These are phyloP conservation scores for Striga hermonthica DNA, from an alignment of 305 asterid species.

Conservation along the genomic window DNA sequence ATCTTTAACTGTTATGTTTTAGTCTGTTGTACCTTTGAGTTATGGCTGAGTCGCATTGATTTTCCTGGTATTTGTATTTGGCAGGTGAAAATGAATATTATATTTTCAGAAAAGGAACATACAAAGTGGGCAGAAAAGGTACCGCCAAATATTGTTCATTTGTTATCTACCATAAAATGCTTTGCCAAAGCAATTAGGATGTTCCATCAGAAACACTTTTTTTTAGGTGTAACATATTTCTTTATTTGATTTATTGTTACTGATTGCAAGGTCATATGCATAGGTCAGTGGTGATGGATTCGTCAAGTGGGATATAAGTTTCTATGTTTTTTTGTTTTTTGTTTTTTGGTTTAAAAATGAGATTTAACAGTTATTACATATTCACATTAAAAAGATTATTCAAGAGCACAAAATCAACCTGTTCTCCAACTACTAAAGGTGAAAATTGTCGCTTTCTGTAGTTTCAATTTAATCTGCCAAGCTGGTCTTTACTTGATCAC, in stretches of 20 bases:
- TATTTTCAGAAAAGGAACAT: constrained; percentile 75
- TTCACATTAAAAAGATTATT: not conserved
- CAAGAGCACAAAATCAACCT: not conserved
- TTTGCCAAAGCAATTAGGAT: constrained; percentile 9
- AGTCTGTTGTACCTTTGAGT: constrained; percentile 1
- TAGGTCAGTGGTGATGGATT: not conserved
- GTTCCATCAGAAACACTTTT: not conserved
- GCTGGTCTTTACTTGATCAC: not conserved
- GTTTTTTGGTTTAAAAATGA: not conserved
- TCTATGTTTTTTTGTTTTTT: not conserved
- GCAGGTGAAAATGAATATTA: constrained; percentile 80
- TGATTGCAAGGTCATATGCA: constrained; percentile 10
- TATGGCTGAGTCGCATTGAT: constrained; percentile 26
- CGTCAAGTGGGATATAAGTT: not conserved
- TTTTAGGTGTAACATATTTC: constrained; percentile 4
- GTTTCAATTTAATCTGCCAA: not conserved
- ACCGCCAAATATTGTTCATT: constrained; percentile 10
- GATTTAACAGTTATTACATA: not conserved
- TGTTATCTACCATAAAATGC: constrained; percentile 18
- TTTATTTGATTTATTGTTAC: constrained; percentile 7
- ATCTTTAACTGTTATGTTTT: constrained; percentile 9
- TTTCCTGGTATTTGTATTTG: constrained; percentile 29
- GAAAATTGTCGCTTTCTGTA: not conserved
- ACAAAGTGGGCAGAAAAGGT: constrained; percentile 95
- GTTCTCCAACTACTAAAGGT: not conserved